A percentile compares a stretch with the other conserved stretches of the same genome.
These are phyloP conservation scores for Clavariopsis aquatica DNA, from an alignment of 495 filamentous ascomycete species.

Conservation along the genomic window DNA sequence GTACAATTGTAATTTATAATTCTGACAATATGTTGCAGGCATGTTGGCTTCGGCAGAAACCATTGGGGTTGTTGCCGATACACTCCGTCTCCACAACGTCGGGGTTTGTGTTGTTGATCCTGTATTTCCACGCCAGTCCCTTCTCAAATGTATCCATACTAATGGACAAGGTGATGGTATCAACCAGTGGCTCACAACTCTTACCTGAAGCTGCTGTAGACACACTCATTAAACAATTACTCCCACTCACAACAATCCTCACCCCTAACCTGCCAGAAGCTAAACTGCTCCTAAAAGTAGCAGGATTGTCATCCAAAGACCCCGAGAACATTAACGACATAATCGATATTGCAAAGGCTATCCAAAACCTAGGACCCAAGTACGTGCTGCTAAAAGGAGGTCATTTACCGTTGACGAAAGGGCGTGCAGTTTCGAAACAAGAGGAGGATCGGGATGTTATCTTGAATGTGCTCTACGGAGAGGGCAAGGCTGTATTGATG, in stretches of 20 bases:
- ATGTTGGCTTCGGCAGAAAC: conserved; percentile 85
- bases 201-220: conserved; percentile 69
- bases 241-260: conserved; percentile 76
- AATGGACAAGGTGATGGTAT: conserved; percentile 76
- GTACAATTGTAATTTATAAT: not conserved
- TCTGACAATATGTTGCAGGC: conserved; percentile 52
- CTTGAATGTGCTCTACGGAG: conserved; percentile 73
- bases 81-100: conserved; percentile 61
- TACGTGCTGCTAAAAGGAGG: conserved; percentile 91
- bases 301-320: conserved; percentile 52
- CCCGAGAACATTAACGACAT: conserved; percentile 61
- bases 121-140: conserved; percentile 50
- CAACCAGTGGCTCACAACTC: conserved; percentile 78
- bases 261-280: conserved; percentile 96
- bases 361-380: conserved; percentile 69
- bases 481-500: conserved; percentile 56
- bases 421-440: conserved; percentile 55
- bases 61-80: conserved; percentile 71
- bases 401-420: conserved; percentile 75
- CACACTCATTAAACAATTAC: conserved; percentile 62
- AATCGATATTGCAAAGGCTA: conserved; percentile 63
- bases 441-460: conserved; percentile 63
- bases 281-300: conserved; percentile 64
- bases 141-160: not conserved
- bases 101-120: conserved; percentile 78